phyloP scores from a whole-genome alignment of 306 rosid species.

The Begonia masoniana region DNA sequence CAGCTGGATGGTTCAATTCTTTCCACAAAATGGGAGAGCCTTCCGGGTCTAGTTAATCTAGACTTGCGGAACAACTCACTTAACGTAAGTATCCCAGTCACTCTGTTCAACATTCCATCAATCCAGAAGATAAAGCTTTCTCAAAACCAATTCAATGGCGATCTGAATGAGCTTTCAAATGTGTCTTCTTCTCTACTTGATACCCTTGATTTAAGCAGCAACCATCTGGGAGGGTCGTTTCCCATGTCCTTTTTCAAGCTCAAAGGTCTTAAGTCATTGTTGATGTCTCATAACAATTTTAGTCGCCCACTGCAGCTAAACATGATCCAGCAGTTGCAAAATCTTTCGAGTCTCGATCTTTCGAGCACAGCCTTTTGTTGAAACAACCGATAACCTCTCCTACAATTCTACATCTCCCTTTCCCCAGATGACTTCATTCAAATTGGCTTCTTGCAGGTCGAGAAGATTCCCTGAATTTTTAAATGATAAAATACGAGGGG shows the following conservation, averaged over 20 bases:
- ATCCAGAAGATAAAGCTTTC: conserved; percentile 11
- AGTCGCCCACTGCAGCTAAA: conserved; percentile 14
- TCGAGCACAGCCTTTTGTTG: conserved; percentile 13
- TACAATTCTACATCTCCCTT: background rate
- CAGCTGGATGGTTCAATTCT: conserved; percentile 9
- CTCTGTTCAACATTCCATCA: conserved; percentile 9
- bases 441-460: conserved; percentile 24
- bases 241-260: conserved; percentile 16
- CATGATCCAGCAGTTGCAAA: conserved; percentile 4
- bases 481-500: too few species aligned
- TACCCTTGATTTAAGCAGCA: conserved; percentile 36
- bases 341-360: conserved; percentile 26
- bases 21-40: conserved; percentile 16
- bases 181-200: conserved; percentile 10
- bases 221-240: conserved; percentile 32
- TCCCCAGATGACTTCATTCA: conserved; percentile 3
- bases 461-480: conserved; percentile 19
- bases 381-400: background rate
- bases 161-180: background rate
- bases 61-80: conserved; percentile 15
- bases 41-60: conserved; percentile 7
- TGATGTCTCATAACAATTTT: conserved; percentile 32
- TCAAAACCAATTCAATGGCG: conserved; percentile 13
- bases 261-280: conserved; percentile 3
- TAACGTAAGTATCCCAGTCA: conserved; percentile 9